phyloP scores from a whole-genome alignment of 2,329 filamentous ascomycete genomes.

The Diaporthe caulivora region DNA sequence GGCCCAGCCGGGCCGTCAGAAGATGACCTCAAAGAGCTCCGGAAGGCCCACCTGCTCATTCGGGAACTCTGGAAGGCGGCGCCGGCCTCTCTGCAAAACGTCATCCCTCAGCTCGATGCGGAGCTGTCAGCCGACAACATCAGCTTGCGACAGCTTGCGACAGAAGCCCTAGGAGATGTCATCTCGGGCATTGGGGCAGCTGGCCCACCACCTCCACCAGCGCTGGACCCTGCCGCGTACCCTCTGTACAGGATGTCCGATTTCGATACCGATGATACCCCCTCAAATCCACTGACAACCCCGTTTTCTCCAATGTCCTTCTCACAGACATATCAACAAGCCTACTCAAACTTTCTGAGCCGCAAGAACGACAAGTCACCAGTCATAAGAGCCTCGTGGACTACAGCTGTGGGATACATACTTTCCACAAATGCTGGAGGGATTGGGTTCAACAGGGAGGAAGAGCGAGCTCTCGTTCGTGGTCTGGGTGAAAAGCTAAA shows the following conservation, averaged over 20 bases:
- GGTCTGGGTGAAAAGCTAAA: slow-evolving; percentile 84
- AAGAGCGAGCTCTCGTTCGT: slow-evolving; percentile 81
- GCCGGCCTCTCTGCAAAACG: slow-evolving; percentile 88
- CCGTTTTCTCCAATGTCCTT: slow-evolving; percentile 92
- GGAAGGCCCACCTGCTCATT: slow-evolving; percentile 89
- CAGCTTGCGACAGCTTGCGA: slow-evolving; percentile 86
- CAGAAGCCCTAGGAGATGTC: slow-evolving; percentile 95
- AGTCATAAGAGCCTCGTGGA: slow-evolving; percentile 87
- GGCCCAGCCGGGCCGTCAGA: slow-evolving; percentile 75
- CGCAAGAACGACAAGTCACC: slow-evolving; percentile 89
- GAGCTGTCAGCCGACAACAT: slow-evolving; percentile 92
- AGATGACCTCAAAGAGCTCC: slow-evolving; percentile 86
- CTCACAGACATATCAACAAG: slow-evolving; percentile 80
- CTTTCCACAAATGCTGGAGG: slow-evolving; percentile 91
- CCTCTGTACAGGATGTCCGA: slow-evolving; percentile 79
- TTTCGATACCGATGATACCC: slow-evolving; percentile 62
- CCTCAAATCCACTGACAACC: slow-evolving; percentile 77
- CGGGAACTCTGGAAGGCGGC: slow-evolving; percentile 95
- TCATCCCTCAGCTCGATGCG: slow-evolving; percentile 92
- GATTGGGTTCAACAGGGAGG: slow-evolving; percentile 86
- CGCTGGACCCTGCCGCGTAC: slow-evolving; percentile 85
- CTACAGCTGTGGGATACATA: slow-evolving; percentile 85
- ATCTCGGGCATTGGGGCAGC: slow-evolving; percentile 93
- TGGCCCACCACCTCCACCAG: slow-evolving; percentile 79
- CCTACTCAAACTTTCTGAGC: slow-evolving; percentile 87